phyloP scores from a whole-genome alignment of 2,329 filamentous ascomycete species.

The Fusarium sp. region DNA sequence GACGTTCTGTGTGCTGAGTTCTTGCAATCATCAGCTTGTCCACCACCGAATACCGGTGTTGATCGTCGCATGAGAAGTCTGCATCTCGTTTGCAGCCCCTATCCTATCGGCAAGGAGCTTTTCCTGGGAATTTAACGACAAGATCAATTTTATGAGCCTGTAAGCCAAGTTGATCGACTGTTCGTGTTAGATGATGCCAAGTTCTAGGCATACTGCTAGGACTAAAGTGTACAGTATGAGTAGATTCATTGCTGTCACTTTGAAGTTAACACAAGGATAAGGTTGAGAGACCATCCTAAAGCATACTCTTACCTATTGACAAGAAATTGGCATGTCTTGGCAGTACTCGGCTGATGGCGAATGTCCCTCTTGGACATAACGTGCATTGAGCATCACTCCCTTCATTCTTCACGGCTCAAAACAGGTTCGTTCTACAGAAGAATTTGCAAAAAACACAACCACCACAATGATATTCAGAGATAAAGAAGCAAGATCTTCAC shows the following conservation, averaged over 20 bases:
- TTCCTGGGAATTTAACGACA: neutral
- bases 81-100: neutral
- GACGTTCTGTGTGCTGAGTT: neutral
- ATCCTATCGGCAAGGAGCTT: neutral
- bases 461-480: neutral
- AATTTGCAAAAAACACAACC: constrained; percentile 4
- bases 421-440: neutral
- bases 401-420: neutral
- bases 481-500: constrained; percentile 13
- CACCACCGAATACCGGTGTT: neutral
- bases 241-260: neutral
- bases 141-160: neutral
- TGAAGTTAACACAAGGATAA: neutral
- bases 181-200: neutral
- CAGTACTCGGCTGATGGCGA: neutral
- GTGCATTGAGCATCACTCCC: neutral
- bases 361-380: neutral
- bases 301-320: no score
- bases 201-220: neutral
- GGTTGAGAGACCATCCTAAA: neutral
- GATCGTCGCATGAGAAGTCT: neutral
- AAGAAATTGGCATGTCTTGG: neutral
- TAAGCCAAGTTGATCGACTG: neutral
- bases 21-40: neutral
- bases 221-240: neutral